Conservation (phyloP, 2,329 filamentous ascomycete genomes). For the Scopulariopsis brevicaulis region DNA sequence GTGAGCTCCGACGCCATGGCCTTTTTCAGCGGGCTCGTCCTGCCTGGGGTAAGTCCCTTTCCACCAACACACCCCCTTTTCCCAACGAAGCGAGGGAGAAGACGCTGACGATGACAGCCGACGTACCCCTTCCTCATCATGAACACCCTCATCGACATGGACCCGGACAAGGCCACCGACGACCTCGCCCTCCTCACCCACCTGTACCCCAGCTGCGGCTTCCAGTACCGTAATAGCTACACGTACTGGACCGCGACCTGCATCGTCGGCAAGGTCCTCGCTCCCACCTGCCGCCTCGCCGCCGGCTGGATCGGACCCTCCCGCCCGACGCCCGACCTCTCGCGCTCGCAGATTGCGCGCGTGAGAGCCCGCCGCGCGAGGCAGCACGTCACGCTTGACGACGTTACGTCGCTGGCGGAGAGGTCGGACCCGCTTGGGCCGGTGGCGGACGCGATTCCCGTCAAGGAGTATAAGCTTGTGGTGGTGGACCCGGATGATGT, state of each 20-base stretch:
- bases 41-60: conserved; percentile 48
- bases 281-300: conserved; percentile 57
- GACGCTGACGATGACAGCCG: conserved; percentile 21
- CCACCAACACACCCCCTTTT: not conserved
- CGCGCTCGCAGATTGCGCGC: conserved; percentile 57
- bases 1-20: conserved; percentile 63
- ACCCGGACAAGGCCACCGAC: conserved; percentile 55
- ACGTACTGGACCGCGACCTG: conserved; percentile 67
- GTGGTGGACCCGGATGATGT: conserved; percentile 43
- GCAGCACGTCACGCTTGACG: conserved; percentile 42
- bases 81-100: not conserved
- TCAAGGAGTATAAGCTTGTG: conserved; percentile 55
- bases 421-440: conserved; percentile 61
- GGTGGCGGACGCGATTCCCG: conserved; percentile 47
- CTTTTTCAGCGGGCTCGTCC: conserved; percentile 63
- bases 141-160: conserved; percentile 67
- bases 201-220: conserved; percentile 57
- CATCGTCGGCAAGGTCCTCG: conserved; percentile 66
- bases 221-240: conserved; percentile 63
- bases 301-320: conserved; percentile 68
- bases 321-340: conserved; percentile 54
- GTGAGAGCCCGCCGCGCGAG: conserved; percentile 50
- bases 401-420: conserved; percentile 54
- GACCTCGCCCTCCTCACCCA: conserved; percentile 57
- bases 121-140: conserved; percentile 66